A percentile compares a stretch with the other conserved stretches of the same genome.
Conservation (phyloP, 768 basidiomycete genomes). For the Tylopilus felleus region DNA sequence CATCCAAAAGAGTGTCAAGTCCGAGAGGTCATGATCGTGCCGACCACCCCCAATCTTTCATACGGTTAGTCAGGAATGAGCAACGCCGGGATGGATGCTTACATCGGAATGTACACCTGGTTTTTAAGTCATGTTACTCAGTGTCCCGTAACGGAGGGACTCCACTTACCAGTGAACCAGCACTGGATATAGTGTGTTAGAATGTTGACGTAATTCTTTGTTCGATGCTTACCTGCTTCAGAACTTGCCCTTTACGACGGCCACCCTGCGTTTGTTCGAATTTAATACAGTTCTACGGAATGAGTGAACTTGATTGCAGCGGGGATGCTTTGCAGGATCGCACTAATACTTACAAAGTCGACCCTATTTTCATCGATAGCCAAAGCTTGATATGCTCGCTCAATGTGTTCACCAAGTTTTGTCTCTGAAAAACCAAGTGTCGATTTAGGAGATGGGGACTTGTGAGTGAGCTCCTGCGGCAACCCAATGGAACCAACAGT, state of each 20-base stretch:
- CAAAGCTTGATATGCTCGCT: conserved; percentile 65
- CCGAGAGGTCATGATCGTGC: conserved; percentile 62
- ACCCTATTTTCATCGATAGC: conserved; percentile 65
- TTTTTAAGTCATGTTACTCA: conserved; percentile 9
- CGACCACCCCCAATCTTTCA: conserved; percentile 68
- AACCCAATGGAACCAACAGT: conserved; percentile 73
- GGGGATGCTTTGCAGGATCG: background rate
- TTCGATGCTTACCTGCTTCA: conserved; percentile 52
- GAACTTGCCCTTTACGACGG: conserved; percentile 48
- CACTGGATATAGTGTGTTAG: conserved; percentile 39
- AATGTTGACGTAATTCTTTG: background rate
- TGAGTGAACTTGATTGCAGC: no score
- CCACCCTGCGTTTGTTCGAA: conserved; percentile 58
- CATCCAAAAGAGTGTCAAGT: conserved; percentile 65
- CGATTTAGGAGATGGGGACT: conserved; percentile 41
- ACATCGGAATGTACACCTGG: conserved; percentile 32
- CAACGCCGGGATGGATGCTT: background rate
- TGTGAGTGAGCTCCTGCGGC: conserved; percentile 57
- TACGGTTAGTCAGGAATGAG: background rate
- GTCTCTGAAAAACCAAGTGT: conserved; percentile 69
- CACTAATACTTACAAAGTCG: conserved; percentile 56
- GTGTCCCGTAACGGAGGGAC: background rate
- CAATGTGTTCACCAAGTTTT: conserved; percentile 57
- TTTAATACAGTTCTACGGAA: conserved; percentile 52
- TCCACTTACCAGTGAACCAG: conserved; percentile 62